phyloP scores from a whole-genome alignment of 257 asterid genomes.

The Przewalskia tangutica region DNA sequence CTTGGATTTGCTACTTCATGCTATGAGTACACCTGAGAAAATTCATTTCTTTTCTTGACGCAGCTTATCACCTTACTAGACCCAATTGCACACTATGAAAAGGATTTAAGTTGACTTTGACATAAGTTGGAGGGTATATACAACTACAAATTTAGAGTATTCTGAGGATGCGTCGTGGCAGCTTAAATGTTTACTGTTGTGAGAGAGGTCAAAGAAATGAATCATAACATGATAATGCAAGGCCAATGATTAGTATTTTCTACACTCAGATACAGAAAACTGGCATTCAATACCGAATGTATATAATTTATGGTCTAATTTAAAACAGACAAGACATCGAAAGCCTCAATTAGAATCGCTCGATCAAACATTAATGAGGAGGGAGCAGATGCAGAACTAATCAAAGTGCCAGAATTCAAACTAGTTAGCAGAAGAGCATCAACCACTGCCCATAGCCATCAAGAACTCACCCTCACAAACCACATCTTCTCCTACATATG shows the following conservation, averaged over 20 bases:
- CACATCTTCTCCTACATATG: conserved; percentile 69
- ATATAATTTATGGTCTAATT: not conserved
- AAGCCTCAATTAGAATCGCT: not conserved
- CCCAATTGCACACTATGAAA: too few species aligned
- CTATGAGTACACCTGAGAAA: too few species aligned
- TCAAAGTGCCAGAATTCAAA: not conserved
- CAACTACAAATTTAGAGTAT: too few species aligned
- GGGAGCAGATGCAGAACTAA: not conserved
- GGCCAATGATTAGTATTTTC: not conserved
- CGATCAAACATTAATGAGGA: not conserved
- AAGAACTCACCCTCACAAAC: conserved; percentile 94
- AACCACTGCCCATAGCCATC: conserved; percentile 63
- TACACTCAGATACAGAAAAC: not conserved
- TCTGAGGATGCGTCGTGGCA: too few species aligned
- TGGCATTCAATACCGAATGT: not conserved
- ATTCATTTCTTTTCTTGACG: too few species aligned
- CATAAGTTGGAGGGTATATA: too few species aligned
- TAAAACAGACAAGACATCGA: not conserved
- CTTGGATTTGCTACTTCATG: too few species aligned
- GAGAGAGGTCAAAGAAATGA: too few species aligned
- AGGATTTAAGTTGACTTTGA: too few species aligned
- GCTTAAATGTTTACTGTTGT: too few species aligned
- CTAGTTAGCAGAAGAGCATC: not conserved
- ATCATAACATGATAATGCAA: too few species aligned
- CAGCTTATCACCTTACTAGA: too few species aligned